A percentile compares a stretch with the other conserved stretches of the same genome.
These are phyloP conservation scores for Solanum bulbocastanum DNA, from an alignment of 257 asterid genomes.

Conservation along the genomic window DNA sequence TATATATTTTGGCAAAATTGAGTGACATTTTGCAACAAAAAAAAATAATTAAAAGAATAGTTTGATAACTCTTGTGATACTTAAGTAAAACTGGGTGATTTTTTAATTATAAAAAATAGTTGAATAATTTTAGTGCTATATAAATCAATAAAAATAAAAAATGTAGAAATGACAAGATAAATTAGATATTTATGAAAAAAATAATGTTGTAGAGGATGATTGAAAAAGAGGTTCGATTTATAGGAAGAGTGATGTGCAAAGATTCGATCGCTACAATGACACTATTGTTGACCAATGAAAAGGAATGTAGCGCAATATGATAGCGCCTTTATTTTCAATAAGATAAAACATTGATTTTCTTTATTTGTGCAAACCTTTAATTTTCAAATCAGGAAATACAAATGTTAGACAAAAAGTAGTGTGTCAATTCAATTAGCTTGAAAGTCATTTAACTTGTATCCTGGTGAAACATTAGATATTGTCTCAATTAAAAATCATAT, in stretches of 20 bases:
- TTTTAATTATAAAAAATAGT: neutral
- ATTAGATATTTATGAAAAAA: no score
- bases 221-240: neutral
- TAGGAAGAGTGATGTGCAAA: neutral
- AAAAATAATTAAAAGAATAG: no score
- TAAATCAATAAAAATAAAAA: no score
- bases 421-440: constrained; percentile 7
- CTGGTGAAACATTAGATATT: neutral
- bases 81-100: neutral
- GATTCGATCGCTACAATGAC: neutral
- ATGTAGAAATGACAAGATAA: neutral
- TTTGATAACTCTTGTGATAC: neutral
- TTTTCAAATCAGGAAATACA: constrained; percentile 16
- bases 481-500: constrained; percentile 27
- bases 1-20: neutral
- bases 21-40: neutral
- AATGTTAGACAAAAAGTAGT: constrained; percentile 9
- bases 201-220: no score
- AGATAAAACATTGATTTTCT: neutral
- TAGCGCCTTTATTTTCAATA: neutral
- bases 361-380: constrained; percentile 3
- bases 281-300: no score
- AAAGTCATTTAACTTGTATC: neutral
- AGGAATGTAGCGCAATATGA: neutral
- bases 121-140: neutral